Base-by-base conservation (phyloP, 805 yeast species). In the Candida tallmaniae region DNA sequence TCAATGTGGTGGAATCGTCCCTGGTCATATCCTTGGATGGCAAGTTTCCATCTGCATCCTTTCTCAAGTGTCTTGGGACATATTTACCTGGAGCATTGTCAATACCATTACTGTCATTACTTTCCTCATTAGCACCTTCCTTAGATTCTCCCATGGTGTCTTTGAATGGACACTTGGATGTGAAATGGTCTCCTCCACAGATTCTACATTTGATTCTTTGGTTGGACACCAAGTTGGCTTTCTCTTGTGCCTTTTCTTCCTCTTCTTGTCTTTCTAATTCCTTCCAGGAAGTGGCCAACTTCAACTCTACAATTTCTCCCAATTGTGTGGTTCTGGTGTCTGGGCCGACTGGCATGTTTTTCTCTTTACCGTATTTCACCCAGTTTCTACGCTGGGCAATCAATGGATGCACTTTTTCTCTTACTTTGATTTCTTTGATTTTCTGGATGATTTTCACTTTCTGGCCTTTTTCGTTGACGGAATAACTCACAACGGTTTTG, bases 161-260 rank as follows among this genome's bases (percentile, higher is more conserved):
- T 68, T 84, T 89, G 76, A 78, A 87, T 44, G 98, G 98, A 83
- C 99, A 93, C 68, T 83, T 81, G 60, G 87, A 68, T 27, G 97
- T 84, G 75, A 80, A 85, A 73, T 93, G 99, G 48, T 78, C 83
- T 56, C 96, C 96, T 41, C 83, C 84, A 82, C 99, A 93, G 36
- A 74, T 68, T 76, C 97, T 85, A 77, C 98, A 93, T 50, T 63
- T 67, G 45, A 78, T 62, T 42, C 74, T 58, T 49, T 66, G 70
- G 45, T 67, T 49, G 20, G 61, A 54, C 36, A 57, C 56, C 45
- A 54, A 45, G 42, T 54, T 55, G 44, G 65, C 57, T 61, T 61
- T 45, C 58, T 63, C 55, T 62, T 65, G 68, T 56, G 71, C 57
- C 65, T 63, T 51, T 60, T 64, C 54, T 60, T 70, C 76, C 58